phyloP scores from a whole-genome alignment of 306 rosid genomes.

The Lithocarpus polystachyus region DNA sequence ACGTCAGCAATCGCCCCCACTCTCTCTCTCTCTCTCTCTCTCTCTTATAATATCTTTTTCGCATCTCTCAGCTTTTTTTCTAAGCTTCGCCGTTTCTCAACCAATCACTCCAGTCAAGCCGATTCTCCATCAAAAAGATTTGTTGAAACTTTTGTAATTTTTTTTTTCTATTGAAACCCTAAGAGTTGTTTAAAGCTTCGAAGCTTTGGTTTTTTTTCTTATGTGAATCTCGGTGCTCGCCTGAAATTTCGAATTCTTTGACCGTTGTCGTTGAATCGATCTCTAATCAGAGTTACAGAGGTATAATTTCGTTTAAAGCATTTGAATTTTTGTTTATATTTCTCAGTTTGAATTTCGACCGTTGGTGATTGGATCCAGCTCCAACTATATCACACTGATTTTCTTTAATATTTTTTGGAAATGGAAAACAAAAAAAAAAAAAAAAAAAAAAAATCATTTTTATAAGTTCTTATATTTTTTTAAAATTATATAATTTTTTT shows the following conservation, averaged over 20 bases:
- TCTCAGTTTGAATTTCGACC: neutral
- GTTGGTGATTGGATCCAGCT: neutral
- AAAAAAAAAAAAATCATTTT: no score
- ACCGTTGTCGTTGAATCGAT: neutral
- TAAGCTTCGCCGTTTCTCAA: neutral
- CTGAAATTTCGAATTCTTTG: neutral
- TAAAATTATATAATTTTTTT: neutral
- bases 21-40: no score
- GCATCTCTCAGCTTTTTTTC: neutral
- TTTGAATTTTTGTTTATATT: neutral
- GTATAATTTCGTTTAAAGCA: neutral
- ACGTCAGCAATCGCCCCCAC: neutral
- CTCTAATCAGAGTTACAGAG: conserved; percentile 4
- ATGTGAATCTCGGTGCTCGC: neutral
- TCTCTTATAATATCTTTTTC: neutral
- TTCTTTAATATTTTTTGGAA: neutral
- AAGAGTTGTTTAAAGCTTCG: no score
- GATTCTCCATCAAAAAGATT: no score
- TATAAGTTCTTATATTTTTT: neutral
- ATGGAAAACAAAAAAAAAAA: no score
- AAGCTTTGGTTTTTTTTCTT: neutral
- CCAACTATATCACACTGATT: neutral
- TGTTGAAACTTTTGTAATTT: no score
- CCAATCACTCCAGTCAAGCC: neutral
- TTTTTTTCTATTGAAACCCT: neutral